phyloP scores from a whole-genome alignment of 129 eudicot species.

The Tanacetum coccineum region DNA sequence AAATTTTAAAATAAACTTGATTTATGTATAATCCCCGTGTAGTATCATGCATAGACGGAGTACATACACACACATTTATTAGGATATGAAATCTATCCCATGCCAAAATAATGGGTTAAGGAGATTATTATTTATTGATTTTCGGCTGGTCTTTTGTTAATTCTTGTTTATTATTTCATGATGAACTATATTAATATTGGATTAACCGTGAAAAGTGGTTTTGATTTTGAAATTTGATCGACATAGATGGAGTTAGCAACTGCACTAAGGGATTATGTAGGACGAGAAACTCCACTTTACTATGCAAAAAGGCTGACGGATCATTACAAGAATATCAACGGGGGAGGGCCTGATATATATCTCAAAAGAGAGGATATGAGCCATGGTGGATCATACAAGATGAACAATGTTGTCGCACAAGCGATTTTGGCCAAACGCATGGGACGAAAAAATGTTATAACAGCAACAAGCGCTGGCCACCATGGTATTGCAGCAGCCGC shows the following conservation, averaged over 20 bases:
- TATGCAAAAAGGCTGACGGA: slow-evolving; percentile 52
- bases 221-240: neutral
- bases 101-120: no score
- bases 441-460: slow-evolving; percentile 43
- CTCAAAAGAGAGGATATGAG: slow-evolving; percentile 68
- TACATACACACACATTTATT: no score
- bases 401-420: slow-evolving; percentile 64
- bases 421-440: slow-evolving; percentile 59
- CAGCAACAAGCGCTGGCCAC: slow-evolving; percentile 56
- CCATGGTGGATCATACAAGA: slow-evolving; percentile 70
- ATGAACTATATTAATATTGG: neutral
- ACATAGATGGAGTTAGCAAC: slow-evolving; percentile 40
- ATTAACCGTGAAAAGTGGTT: slow-evolving; percentile 11
- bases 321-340: slow-evolving; percentile 46
- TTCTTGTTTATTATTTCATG: neutral
- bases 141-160: no score
- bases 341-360: slow-evolving; percentile 64
- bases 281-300: slow-evolving; percentile 68
- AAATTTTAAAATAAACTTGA: no score
- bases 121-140: no score
- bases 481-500: slow-evolving; percentile 68
- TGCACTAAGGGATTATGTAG: slow-evolving; percentile 56
- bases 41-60: no score
- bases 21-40: no score
- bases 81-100: no score